A percentile compares a stretch with the other conserved stretches of the same genome.
Evolutionary conservation across 768 basidiomycete species (phyloP).

Genomic region (Tricholoma terreum): DNA sequence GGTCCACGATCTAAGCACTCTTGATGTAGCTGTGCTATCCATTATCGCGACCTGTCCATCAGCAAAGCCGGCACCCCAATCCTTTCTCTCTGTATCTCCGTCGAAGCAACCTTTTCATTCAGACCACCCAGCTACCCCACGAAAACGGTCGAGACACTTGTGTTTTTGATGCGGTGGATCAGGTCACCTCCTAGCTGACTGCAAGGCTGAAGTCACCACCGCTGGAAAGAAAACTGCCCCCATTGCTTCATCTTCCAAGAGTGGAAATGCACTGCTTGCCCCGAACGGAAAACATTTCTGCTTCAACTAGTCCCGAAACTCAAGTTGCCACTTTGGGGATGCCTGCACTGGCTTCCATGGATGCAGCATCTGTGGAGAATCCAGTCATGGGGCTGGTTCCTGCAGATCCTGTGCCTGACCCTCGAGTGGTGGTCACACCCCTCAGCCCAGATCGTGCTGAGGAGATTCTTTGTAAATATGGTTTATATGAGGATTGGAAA

Average conservation of each 20-base stretch:
- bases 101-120: neutral
- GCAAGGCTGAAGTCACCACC: constrained; percentile 15
- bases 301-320: constrained; percentile 18
- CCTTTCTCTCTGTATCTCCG: neutral
- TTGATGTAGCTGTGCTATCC: constrained; percentile 5
- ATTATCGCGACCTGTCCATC: constrained; percentile 3
- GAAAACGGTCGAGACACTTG: neutral
- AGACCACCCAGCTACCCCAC: neutral
- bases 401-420: constrained; percentile 26
- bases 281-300: constrained; percentile 16
- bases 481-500: constrained; percentile 1
- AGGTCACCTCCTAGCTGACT: constrained; percentile 22
- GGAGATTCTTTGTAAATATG: constrained; percentile 8
- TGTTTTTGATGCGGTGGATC: constrained; percentile 27
- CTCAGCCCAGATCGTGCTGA: constrained; percentile 19
- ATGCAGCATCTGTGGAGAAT: constrained; percentile 28
- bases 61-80: neutral
- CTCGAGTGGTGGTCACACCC: constrained; percentile 29
- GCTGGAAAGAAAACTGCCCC: constrained; percentile 20
- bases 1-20: constrained; percentile 14
- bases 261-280: constrained; percentile 18
- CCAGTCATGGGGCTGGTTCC: constrained; percentile 24
- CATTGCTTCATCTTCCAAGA: constrained; percentile 9
- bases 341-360: constrained; percentile 23
- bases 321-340: constrained; percentile 14